Conservation (phyloP, 2,329 filamentous ascomycete genomes). For the Aspergillus bombycis region DNA sequence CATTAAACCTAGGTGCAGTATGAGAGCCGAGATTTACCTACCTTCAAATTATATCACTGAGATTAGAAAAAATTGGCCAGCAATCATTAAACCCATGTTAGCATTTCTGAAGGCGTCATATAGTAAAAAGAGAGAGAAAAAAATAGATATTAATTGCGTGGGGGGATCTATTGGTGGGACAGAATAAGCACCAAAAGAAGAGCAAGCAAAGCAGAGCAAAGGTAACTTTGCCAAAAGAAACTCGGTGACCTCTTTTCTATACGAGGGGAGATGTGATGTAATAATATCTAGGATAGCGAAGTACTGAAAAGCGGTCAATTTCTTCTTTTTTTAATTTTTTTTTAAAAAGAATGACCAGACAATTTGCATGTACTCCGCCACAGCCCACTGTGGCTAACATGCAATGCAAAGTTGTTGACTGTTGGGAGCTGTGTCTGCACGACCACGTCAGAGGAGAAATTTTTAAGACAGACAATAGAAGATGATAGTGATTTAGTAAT, state of each 20-base stretch:
- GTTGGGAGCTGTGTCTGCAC: slow-evolving; percentile 26
- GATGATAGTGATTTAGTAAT: slow-evolving; percentile 1
- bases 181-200: neutral
- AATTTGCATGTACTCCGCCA: slow-evolving; percentile 43
- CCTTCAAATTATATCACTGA: neutral
- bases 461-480: slow-evolving; percentile 12
- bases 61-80: neutral
- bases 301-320: slow-evolving; percentile 2
- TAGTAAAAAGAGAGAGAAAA: neutral
- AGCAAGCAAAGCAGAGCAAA: slow-evolving; percentile 1
- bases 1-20: neutral
- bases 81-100: neutral
- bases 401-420: slow-evolving; percentile 12
- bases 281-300: slow-evolving; percentile 3
- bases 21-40: neutral
- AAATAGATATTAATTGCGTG: neutral
- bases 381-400: slow-evolving; percentile 33
- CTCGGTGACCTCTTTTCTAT: neutral
- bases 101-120: neutral
- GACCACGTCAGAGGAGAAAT: slow-evolving; percentile 38
- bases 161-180: slow-evolving; percentile 6
- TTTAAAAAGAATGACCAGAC: slow-evolving; percentile 18
- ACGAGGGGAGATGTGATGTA: slow-evolving; percentile 13
- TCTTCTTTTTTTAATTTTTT: neutral
- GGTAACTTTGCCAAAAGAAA: neutral